phyloP scores from a whole-genome alignment of 208 protist genomes.

The Tetramitus jugosus region DNA sequence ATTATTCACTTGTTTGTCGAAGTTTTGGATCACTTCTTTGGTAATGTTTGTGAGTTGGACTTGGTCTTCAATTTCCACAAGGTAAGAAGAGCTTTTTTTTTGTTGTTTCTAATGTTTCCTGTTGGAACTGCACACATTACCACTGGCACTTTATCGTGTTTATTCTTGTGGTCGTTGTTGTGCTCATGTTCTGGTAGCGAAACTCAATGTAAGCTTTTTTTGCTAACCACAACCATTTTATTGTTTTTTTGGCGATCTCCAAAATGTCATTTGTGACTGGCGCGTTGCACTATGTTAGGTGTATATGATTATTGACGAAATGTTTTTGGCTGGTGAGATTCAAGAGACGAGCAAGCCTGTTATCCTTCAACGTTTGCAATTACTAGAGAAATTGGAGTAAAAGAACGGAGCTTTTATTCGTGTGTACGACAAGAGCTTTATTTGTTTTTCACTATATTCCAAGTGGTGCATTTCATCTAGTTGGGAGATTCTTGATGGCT shows the following conservation, averaged over 20 bases:
- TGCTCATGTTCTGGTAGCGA: background rate
- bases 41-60: constrained; percentile 99
- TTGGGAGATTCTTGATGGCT: no score
- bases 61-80: constrained; percentile 98
- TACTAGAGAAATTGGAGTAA: constrained; percentile 77
- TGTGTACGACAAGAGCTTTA: no score
- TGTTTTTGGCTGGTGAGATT: constrained; percentile 94
- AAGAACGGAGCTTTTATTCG: no score
- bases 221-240: no score
- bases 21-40: constrained; percentile 98
- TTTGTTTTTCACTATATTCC: no score
- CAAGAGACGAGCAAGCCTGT: constrained; percentile 87
- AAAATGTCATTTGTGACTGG: constrained; percentile 1
- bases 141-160: background rate
- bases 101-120: background rate
- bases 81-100: constrained; percentile 29
- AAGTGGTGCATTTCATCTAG: no score
- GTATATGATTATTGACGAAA: constrained; percentile 96
- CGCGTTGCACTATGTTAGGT: constrained; percentile 65
- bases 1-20: constrained; percentile 95
- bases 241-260: no score
- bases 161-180: constrained; percentile 6
- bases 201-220: no score
- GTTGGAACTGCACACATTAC: background rate
- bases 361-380: constrained; percentile 76